Evolutionary conservation across 2,329 filamentous ascomycete genomes (phyloP).

Genomic region (Aureobasidium sp.): DNA sequence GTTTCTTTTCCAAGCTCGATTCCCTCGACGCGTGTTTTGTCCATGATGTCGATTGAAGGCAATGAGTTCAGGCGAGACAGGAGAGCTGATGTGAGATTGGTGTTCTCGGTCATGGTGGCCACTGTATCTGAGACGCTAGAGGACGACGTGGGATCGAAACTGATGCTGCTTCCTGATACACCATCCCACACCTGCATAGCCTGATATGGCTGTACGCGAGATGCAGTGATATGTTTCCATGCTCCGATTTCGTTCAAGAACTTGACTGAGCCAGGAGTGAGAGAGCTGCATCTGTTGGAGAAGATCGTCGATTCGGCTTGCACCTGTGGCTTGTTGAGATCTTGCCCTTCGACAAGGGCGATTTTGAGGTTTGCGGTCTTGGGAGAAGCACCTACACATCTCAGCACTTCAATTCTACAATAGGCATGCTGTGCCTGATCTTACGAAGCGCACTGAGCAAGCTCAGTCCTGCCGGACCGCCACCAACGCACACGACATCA

Average conservation of each 20-base stretch:
- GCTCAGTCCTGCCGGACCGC: constrained; percentile 76
- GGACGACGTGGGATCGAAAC: constrained; percentile 49
- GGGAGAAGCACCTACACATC: constrained; percentile 22
- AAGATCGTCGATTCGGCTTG: constrained; percentile 64
- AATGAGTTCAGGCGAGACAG: constrained; percentile 54
- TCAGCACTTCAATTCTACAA: background rate
- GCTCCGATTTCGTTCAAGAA: constrained; percentile 76
- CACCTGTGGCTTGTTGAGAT: constrained; percentile 61
- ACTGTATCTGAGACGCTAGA: constrained; percentile 43
- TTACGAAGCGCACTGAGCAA: constrained; percentile 36
- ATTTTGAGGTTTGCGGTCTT: constrained; percentile 66
- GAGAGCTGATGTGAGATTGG: constrained; percentile 76
- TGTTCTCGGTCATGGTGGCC: constrained; percentile 94
- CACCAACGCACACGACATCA: constrained; percentile 87
- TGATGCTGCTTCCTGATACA: constrained; percentile 75
- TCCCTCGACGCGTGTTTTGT: constrained; percentile 68
- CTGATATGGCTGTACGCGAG: constrained; percentile 78
- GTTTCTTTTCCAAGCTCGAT: constrained; percentile 65
- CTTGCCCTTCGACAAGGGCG: constrained; percentile 84
- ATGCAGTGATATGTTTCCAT: constrained; percentile 67
- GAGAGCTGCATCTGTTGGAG: constrained; percentile 91
- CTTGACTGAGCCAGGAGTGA: constrained; percentile 79
- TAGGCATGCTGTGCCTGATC: constrained; percentile 13
- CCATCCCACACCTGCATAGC: constrained; percentile 99
- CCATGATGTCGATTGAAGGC: constrained; percentile 57